phyloP scores from a whole-genome alignment of 2,329 filamentous ascomycete species.

The Verticillium albo-atrum region DNA sequence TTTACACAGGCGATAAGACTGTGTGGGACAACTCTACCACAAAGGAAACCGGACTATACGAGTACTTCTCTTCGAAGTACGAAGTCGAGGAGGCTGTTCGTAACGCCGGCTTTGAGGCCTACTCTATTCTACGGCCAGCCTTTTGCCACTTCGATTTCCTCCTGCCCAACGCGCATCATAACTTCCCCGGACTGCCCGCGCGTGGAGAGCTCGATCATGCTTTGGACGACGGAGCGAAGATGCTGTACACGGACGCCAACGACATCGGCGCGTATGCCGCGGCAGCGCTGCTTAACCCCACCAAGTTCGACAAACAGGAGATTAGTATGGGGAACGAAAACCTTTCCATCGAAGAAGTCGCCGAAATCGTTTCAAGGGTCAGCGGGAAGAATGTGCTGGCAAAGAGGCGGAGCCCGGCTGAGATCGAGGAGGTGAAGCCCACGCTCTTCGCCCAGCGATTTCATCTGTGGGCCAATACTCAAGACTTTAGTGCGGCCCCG shows the following conservation, averaged over 20 bases:
- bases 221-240: slow-evolving; percentile 12
- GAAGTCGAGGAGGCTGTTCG: slow-evolving; percentile 27
- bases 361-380: slow-evolving; percentile 20
- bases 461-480: slow-evolving; percentile 19
- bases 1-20: slow-evolving; percentile 10
- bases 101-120: slow-evolving; percentile 18
- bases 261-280: slow-evolving; percentile 28
- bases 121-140: slow-evolving; percentile 27
- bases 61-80: slow-evolving; percentile 32
- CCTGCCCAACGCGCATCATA: slow-evolving; percentile 13
- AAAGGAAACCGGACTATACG: slow-evolving; percentile 9
- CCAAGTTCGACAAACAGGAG: slow-evolving; percentile 21
- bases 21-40: slow-evolving; percentile 18
- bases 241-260: slow-evolving; percentile 21
- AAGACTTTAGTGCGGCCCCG: slow-evolving; percentile 13
- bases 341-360: slow-evolving; percentile 22
- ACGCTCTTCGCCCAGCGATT: slow-evolving; percentile 16
- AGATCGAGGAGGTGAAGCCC: slow-evolving; percentile 13
- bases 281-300: slow-evolving; percentile 23
- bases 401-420: slow-evolving; percentile 15
- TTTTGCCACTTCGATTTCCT: slow-evolving; percentile 23
- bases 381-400: slow-evolving; percentile 22
- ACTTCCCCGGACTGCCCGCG: slow-evolving; percentile 22
- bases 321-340: slow-evolving; percentile 24
- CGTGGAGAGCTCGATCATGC: slow-evolving; percentile 21